These are phyloP conservation scores for Hyphodiscus sp. DNA, from an alignment of 2,329 filamentous ascomycete species.

Conservation along the genomic window DNA sequence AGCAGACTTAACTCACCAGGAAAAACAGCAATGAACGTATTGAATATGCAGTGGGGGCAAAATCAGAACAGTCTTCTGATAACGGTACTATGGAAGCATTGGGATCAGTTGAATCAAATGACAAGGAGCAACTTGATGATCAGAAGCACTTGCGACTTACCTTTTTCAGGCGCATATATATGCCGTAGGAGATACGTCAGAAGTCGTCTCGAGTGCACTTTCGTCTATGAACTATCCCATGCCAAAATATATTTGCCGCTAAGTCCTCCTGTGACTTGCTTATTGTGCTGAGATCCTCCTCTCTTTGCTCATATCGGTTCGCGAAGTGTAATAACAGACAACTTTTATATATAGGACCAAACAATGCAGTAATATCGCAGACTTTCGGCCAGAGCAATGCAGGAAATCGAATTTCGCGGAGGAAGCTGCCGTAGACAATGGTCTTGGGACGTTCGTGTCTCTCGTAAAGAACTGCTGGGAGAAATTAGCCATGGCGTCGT, in stretches of 20 bases:
- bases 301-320: background rate
- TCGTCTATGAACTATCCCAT: background rate
- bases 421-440: background rate
- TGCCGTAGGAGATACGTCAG: conserved; percentile 14
- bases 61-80: background rate
- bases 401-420: conserved; percentile 3
- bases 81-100: background rate
- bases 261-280: background rate
- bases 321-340: background rate
- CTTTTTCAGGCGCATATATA: conserved; percentile 13
- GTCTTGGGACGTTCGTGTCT: conserved; percentile 4
- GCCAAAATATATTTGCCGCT: background rate
- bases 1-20: too few species aligned
- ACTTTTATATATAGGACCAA: background rate
- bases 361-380: background rate
- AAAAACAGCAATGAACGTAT: background rate
- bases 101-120: background rate
- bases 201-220: background rate
- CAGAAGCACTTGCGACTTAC: conserved; percentile 9
- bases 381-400: background rate
- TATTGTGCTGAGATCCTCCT: background rate
- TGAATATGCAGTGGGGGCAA: background rate
- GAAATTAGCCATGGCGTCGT: conserved; percentile 9
- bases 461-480: conserved; percentile 8
- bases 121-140: background rate